Base-by-base conservation (phyloP, 179 eudicot species). In the Patellifolia procumbens region DNA sequence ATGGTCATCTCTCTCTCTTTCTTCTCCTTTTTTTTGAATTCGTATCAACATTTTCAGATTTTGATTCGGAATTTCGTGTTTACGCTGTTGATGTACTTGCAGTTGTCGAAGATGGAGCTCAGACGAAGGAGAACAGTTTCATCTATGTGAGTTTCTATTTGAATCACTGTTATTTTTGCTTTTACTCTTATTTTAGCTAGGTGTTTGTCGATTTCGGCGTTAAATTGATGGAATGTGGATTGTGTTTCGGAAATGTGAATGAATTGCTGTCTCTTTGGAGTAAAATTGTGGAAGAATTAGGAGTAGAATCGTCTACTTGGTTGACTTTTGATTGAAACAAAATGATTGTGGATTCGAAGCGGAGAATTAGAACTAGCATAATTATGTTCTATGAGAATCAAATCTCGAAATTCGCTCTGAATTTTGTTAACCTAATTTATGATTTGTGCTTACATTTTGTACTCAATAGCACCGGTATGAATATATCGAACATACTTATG, bases 31-130 rank as follows among this genome's bases (percentile, higher is more conserved):
- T 28, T n/a, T 58, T 28, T 10, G 17, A 24, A 24, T 58, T 11
- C 62, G 63, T 31, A 28, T 39, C 22, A 1, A 69, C 46, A 29
- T 78, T 42, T 9, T 2, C 10, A 34, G 3, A 28, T 68, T 46
- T 7, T 17, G 45, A 22, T 60, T 61, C 22, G 24, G 12, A 19
- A 52, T 67, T 20, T 46, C 76, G 48, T 37, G 28, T 52, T 45
- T 37, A 19, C 26, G 20, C 51, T 29, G 63, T 39, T 53, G 13
- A 29, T 79, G 73, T 73, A 37, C 61, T 82, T 66, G 83, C 91
- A 95, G 99, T 95, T 86, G 70, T 93, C 26, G 99, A 95, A 77
- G 98, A 91, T 75, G 91, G 96, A 74, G 87, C 29, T 85, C 99
- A 93, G 78, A 84, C 90, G 1, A 91, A 85, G 88, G 99, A 95